Evolutionary conservation across 2,329 filamentous ascomycete species (phyloP), one percentile per base, ranked within the genome.

Genomic region (Ascochyta clinopodiicola): DNA sequence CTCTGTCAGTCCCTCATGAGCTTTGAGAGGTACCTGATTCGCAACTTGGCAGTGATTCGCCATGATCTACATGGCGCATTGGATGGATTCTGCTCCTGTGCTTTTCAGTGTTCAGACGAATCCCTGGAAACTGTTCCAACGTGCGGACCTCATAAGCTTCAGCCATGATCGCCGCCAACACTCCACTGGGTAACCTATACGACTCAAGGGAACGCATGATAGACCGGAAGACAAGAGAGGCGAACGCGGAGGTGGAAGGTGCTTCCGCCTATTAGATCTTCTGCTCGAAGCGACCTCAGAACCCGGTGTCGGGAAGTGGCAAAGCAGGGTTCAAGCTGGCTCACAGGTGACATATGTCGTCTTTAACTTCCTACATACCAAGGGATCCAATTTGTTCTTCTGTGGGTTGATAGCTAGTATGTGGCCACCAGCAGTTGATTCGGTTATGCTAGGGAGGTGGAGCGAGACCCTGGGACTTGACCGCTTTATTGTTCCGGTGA

Each of bases 301-400:
- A 42, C 46, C 43, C 36, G 12, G 43, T 44, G 13, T 31, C 39
- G 40, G 19, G 27, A n/a, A 32, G 24, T 32, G 37, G 42, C 22
- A 17, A 34, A 38, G 36, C 46, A 46, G 47, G 46, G 46, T 51
- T 50, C 42, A 51, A 31, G 42, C 36, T 56, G 32, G 52, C 32
- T 12, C 19, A 47, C 44, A 47, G 32, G 42, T 51, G 29, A 25
- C 52, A 46, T 25, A 29, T 22, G 25, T 34, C 34, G 32, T 32
- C 34, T 39, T 22, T 27, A 43, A 22, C n/a, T 37, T 51, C 44
- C 46, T 37, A 51, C 47, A 43, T 10, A 31, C 51, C 52, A 56
- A 46, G 46, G 46, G 46, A 34, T 22, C 24, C 24, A 39, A 36
- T 43, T 43, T n/a, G 36, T 31, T 31, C 25, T 47, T 13, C 7